phyloP scores from a whole-genome alignment of 129 eudicot genomes.

The Chrysanthemum seticuspe region DNA sequence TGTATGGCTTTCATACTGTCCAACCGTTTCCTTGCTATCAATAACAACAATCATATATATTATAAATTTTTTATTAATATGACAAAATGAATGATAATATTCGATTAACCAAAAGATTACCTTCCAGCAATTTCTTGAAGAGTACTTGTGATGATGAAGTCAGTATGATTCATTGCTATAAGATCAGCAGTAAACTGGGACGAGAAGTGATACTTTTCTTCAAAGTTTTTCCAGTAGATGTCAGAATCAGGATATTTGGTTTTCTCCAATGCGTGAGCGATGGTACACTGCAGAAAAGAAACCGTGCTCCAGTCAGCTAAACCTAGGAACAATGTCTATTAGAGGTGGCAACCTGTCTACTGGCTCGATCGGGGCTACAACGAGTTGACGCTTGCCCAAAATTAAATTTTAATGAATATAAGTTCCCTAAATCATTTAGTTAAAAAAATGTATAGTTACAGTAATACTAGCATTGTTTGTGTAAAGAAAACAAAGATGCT shows the following conservation, averaged over 20 bases:
- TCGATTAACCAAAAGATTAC: slow-evolving; percentile 1
- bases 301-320: not conserved
- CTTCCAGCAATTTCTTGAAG: slow-evolving; percentile 21
- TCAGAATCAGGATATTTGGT: slow-evolving; percentile 23
- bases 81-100: not conserved
- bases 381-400: no score
- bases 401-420: no score
- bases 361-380: no score
- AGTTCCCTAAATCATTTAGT: no score
- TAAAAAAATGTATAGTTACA: no score
- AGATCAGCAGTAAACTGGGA: slow-evolving; percentile 34
- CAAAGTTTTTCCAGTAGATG: slow-evolving; percentile 3
- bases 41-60: not conserved
- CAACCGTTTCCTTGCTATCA: slow-evolving; percentile 30
- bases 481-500: no score
- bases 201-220: slow-evolving; percentile 23
- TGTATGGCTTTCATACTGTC: slow-evolving; percentile 34
- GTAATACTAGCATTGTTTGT: no score
- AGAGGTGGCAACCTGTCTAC: not conserved
- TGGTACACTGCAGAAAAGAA: slow-evolving; percentile 23
- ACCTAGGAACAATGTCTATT: not conserved
- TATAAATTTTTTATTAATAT: not conserved
- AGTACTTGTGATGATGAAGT: slow-evolving; percentile 37
- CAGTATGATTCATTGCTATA: slow-evolving; percentile 33
- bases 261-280: slow-evolving; percentile 36